Evolutionary conservation across 345 rosid species (phyloP).

Genomic region (Punica granatum): DNA sequence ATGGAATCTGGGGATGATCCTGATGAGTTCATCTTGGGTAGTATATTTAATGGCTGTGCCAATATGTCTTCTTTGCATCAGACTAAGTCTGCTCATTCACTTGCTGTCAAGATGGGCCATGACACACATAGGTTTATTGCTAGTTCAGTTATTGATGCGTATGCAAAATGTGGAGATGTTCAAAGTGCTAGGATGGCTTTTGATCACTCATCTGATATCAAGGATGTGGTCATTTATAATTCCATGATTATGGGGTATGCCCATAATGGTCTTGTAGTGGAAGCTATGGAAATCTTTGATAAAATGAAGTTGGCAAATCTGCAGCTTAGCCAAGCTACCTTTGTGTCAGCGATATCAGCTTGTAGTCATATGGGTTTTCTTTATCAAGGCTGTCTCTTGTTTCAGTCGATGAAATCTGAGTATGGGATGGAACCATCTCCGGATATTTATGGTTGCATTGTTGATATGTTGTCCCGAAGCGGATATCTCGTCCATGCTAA

Average conservation of each 20-base stretch:
- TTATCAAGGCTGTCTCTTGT: constrained; percentile 25
- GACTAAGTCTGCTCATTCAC: constrained; percentile 27
- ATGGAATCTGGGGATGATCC: constrained; percentile 19
- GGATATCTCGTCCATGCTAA: constrained; percentile 30
- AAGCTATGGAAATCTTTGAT: constrained; percentile 28
- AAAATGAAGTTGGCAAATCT: constrained; percentile 23
- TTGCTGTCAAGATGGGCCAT: constrained; percentile 23
- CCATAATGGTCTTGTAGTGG: constrained; percentile 24
- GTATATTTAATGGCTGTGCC: constrained; percentile 26
- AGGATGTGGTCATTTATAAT: constrained; percentile 28
- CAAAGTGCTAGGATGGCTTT: constrained; percentile 24
- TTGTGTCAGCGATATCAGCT: constrained; percentile 34
- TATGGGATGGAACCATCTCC: constrained; percentile 29
- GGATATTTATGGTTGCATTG: constrained; percentile 31
- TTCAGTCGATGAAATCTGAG: constrained; percentile 23
- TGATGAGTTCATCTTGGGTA: constrained; percentile 31
- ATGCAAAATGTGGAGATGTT: constrained; percentile 37
- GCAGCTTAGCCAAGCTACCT: constrained; percentile 29
- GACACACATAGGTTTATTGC: constrained; percentile 15
- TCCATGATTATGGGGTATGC: constrained; percentile 39
- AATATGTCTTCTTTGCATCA: constrained; percentile 12
- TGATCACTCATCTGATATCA: constrained; percentile 14
- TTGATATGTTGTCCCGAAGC: constrained; percentile 35
- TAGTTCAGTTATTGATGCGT: constrained; percentile 38
- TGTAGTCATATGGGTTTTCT: constrained; percentile 33